Conservation (phyloP, 805 yeast genomes). For the Clavispora fructus region DNA sequence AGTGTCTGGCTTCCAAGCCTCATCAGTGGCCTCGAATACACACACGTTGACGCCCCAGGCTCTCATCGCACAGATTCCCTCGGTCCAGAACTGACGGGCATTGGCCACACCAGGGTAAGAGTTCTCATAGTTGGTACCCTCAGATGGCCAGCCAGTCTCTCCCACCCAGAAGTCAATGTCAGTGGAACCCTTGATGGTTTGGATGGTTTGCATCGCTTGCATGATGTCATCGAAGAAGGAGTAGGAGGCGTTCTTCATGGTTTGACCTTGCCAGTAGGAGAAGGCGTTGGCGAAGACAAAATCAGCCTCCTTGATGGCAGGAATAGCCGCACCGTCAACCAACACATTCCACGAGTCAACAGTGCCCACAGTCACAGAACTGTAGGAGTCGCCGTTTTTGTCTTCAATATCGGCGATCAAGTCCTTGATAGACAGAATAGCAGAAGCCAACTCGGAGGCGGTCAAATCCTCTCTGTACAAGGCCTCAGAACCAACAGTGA, state of each 20-base stretch:
- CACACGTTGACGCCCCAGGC: constrained; percentile 94
- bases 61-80: constrained; percentile 88
- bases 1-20: constrained; percentile 91
- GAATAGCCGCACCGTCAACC: constrained; percentile 68
- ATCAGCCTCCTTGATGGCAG: constrained; percentile 78
- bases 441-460: constrained; percentile 64
- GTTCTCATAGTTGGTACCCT: constrained; percentile 65
- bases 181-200: constrained; percentile 79
- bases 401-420: constrained; percentile 61
- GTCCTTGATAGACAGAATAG: constrained; percentile 58
- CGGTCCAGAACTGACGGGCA: constrained; percentile 79
- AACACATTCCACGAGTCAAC: constrained; percentile 95
- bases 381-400: constrained; percentile 74
- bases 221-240: constrained; percentile 95
- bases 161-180: constrained; percentile 92
- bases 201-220: constrained; percentile 92
- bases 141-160: constrained; percentile 96
- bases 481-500: constrained; percentile 94
- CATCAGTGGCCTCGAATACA: constrained; percentile 93
- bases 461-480: constrained; percentile 85
- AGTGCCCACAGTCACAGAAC: constrained; percentile 74
- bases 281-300: constrained; percentile 90
- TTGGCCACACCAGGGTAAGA: constrained; percentile 67
- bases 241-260: constrained; percentile 73
- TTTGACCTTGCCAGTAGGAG: constrained; percentile 98